Evolutionary conservation across 805 yeast genomes (phyloP), one percentile per base, ranked within the genome.

Genomic region (Metschnikowia continentalis): DNA sequence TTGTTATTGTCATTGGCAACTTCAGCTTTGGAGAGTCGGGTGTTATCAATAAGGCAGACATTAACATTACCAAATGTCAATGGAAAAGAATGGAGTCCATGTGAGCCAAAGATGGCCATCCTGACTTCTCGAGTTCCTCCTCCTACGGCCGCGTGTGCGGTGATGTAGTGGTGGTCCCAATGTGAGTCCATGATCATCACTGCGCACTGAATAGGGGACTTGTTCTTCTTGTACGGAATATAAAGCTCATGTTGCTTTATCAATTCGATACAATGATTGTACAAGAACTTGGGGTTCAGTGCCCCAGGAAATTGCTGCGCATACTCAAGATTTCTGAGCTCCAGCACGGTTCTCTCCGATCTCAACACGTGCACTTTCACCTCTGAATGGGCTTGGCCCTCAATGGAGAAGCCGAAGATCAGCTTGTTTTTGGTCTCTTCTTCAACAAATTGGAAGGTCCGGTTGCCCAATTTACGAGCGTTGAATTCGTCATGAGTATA

Each of bases 31-130:
- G 82, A 79, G 7, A 87, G 73, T 14, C 63, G 76, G 0, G 94
- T 86, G n/a, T 77, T 76, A 62, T 94, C 97, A 22, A 83, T 70
- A 58, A 91, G 89, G 32, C 82, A 71, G 0, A 84, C 80, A 5
- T 79, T 79, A 3, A 94, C 66, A 36, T 83, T 84, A 51, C 90
- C 94, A 54, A 90, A 74, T 50, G 78, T 79, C n/a, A 78, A 67
- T n/a, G 99, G 98, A 95, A 96, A 94, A 1, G 96, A 81, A 65
- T 88, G 91, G 11, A 90, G 58, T 0, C 96, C 94, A 62, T 94
- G 98, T 6, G 96, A 84, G 5, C 99, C 99, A 68, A 91, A 92
- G 8, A 94, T 90, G 1, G 96, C 98, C 49, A 94, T 69, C 55
- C 83, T 83, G 40, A 89, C 72, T 40, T 81, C 72, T 39, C 77